phyloP scores from a whole-genome alignment of 352 stramenopile genomes.

The Pythium vanterpoolii region DNA sequence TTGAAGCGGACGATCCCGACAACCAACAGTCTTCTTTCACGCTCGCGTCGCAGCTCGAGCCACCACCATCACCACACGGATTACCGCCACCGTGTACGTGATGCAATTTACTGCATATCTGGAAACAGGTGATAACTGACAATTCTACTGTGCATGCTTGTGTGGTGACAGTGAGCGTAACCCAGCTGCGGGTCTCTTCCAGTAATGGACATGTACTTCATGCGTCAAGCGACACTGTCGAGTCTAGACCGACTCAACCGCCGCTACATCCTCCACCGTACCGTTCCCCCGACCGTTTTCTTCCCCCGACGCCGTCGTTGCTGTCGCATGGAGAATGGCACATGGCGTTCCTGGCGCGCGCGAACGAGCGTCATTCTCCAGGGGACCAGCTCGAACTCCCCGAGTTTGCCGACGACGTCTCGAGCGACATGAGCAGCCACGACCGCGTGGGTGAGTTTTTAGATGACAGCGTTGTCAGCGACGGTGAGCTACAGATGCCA shows the following conservation, averaged over 20 bases:
- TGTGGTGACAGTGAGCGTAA: slow-evolving; percentile 6
- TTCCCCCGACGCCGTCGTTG: background rate
- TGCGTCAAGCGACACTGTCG: too few species aligned
- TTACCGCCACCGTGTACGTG: slow-evolving; percentile 9
- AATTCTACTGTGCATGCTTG: background rate
- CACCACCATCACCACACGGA: background rate
- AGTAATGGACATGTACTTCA: too few species aligned
- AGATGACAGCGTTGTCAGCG: slow-evolving; percentile 8
- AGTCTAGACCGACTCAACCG: too few species aligned
- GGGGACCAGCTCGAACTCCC: slow-evolving; percentile 20
- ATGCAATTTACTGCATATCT: too few species aligned
- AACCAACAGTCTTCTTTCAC: background rate
- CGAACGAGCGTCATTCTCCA: background rate
- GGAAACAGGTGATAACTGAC: background rate
- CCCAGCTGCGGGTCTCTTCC: slow-evolving; percentile 11
- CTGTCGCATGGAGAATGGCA: slow-evolving; percentile 11
- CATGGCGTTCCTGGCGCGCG: slow-evolving; percentile 14
- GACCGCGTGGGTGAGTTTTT: slow-evolving; percentile 7
- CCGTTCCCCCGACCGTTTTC: background rate
- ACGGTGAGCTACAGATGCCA: slow-evolving; percentile 14
- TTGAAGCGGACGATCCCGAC: background rate
- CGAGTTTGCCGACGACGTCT: slow-evolving; percentile 15
- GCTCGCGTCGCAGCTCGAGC: background rate
- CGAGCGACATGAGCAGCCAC: slow-evolving; percentile 19
- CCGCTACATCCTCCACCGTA: too few species aligned